A percentile compares a stretch with the other conserved stretches of the same genome.
These are phyloP conservation scores for Geranium rotundifolium DNA, from an alignment of 345 rosid genomes.

Conservation along the genomic window DNA sequence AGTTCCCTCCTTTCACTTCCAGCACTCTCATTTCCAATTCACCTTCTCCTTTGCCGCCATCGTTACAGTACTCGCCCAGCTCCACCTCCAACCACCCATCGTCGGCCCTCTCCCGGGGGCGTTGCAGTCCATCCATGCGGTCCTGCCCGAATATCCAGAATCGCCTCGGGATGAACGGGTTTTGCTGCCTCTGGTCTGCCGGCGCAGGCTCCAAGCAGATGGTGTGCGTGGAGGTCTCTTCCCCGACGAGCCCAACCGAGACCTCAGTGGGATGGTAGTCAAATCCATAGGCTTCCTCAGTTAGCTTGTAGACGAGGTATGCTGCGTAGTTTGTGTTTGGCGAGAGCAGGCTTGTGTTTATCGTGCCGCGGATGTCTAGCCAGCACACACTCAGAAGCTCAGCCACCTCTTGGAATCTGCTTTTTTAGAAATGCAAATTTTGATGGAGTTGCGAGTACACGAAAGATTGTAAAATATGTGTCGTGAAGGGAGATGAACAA, in stretches of 20 bases:
- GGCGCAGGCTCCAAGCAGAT: slow-evolving; percentile 10
- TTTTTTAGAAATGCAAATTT: neutral
- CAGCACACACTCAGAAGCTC: slow-evolving; percentile 18
- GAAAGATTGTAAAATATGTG: neutral
- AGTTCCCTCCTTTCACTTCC: slow-evolving; percentile 20
- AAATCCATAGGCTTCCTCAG: slow-evolving; percentile 8
- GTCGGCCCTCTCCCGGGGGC: slow-evolving; percentile 17
- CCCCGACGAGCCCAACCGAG: slow-evolving; percentile 6
- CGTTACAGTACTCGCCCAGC: slow-evolving; percentile 18
- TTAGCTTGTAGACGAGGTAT: slow-evolving; percentile 13
- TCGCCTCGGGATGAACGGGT: neutral
- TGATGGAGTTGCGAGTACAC: neutral
- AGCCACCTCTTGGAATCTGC: slow-evolving; percentile 21
- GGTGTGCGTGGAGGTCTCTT: neutral
- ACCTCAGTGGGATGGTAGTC: slow-evolving; percentile 13
- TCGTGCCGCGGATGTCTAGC: slow-evolving; percentile 20
- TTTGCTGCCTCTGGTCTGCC: neutral
- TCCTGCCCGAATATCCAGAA: neutral
- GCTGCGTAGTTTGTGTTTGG: slow-evolving; percentile 10
- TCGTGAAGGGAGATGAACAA: neutral
- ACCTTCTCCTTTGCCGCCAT: slow-evolving; percentile 13
- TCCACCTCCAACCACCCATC: slow-evolving; percentile 32
- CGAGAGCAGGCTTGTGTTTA: slow-evolving; percentile 12
- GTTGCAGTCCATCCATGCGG: neutral
- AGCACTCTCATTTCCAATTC: slow-evolving; percentile 16